Evolutionary conservation across 148 eudicot genomes (phyloP), one percentile per base, ranked within the genome.

Genomic region (Fallopia convolvulus): DNA sequence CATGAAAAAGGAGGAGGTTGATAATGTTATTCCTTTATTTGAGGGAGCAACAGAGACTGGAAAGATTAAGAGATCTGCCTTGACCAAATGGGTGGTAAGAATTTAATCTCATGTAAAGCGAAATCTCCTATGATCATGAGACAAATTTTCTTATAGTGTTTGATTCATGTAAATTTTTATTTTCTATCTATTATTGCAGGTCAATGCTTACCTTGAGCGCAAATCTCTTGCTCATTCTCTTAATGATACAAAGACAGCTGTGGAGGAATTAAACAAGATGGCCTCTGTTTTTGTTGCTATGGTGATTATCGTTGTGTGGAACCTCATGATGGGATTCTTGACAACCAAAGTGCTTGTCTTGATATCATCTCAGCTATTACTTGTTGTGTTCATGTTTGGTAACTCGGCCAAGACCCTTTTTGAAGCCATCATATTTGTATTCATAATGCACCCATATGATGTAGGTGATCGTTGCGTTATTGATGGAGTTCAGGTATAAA

Each of bases 401-500:
- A 89, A 90, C 80, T 76, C 91, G 2, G 78, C 78, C 56, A 94
- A 89, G 82, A 87, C 87, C 30, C 78, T 85, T 36, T 94, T 92
- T 79, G 97, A 92, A 83, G 92, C 93, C 55, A 81, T 92, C 80
- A 83, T 94, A 40, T 94, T 94, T 58, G 89, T 90, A 15, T 94
- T 94, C 66, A 73, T 90, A n/a, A 88, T 88, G 87, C 98, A 94
- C 81, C 98, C 98, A 1, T 94, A 88, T 63, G 98, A 94, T 76
- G 93, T 94, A 30, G 98, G 97, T 52, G 95, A 94, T 72, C 95
- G 97, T 20, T 90, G 97, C 74, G 95, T 92, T 55, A 78, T 94
- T 48, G 98, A 94, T 80, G 97, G 93, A 17, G 86, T 86, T 72
- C 92, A 89, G 95, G 98, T 92, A 87, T 82, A 23, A 77, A 5